These are phyloP conservation scores for Gigaspora rosea DNA, from an alignment of 192 early-diverging fungal species.

Conservation along the genomic window DNA sequence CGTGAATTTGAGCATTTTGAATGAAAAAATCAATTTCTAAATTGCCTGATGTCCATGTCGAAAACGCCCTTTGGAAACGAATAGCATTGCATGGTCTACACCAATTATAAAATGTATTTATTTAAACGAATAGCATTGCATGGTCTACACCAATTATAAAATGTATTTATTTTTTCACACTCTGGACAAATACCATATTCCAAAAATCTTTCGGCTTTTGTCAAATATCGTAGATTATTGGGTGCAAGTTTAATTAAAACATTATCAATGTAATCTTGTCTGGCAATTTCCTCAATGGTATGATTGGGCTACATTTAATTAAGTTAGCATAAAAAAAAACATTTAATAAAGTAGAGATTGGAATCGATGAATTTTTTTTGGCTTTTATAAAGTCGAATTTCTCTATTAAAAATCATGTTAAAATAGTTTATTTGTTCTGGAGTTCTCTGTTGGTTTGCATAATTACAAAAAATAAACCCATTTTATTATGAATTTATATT, in stretches of 20 bases:
- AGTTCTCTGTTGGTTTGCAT: too few species aligned
- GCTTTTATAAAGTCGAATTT: too few species aligned
- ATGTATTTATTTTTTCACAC: slow-evolving; percentile 5
- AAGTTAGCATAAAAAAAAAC: too few species aligned
- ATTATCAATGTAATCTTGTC: slow-evolving; percentile 22
- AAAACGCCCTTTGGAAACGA: slow-evolving; percentile 11
- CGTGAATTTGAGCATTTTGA: slow-evolving; percentile 10
- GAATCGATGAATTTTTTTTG: too few species aligned
- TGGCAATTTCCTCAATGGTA: slow-evolving; percentile 1
- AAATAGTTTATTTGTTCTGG: too few species aligned
- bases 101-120: too few species aligned
- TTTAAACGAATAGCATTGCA: slow-evolving; percentile 20
- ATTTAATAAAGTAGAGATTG: too few species aligned
- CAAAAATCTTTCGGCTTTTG: slow-evolving; percentile 11
- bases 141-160: slow-evolving; percentile 6
- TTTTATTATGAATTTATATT: too few species aligned
- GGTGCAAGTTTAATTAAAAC: not conserved
- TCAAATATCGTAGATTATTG: not conserved
- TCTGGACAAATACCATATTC: slow-evolving; percentile 1
- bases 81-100: slow-evolving; percentile 11
- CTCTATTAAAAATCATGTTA: too few species aligned
- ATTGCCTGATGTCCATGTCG: slow-evolving; percentile 5
- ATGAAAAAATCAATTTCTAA: slow-evolving; percentile 13
- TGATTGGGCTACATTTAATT: not conserved
- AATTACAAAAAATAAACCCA: too few species aligned